Evolutionary conservation across 176 grass and related monocot genomes (phyloP), one percentile per base, ranked within the genome.

Genomic region (Chloris gayana): DNA sequence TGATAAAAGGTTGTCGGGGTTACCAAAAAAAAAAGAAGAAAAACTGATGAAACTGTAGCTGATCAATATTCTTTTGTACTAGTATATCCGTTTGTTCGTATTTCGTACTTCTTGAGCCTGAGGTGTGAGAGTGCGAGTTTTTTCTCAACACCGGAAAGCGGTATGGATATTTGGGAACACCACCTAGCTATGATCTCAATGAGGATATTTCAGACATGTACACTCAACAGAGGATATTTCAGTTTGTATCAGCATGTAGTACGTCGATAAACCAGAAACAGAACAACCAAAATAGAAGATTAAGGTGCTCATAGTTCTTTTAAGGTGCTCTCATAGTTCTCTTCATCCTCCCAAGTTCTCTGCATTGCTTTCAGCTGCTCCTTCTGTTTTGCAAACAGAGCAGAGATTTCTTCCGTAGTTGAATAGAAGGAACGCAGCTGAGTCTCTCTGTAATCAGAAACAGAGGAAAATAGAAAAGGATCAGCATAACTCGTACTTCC

Each of bases 301-400:
- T 17, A 53, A n/a, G n/a, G n/a, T n/a, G n/a, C 47, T 60, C 79
- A 61, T 72, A 44, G n/a, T n/a, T n/a, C n/a, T n/a, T n/a, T 77
- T 26, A 85, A 85, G 22, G 82, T 80, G 77, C 85, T 91, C 74
- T 91, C 96, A 38, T 95, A 88, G 76, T 99, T 90, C 73, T 99
- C 96, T 69, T 95, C 96, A 50, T 99, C 96, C 79, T 99, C 96
- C 80, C 95, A 86, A 82, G 96, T 91, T 81, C 74, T 95, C 78
- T 99, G 93, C 96, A 99, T 95, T 56, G 96, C 96, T 83, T 95
- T 99, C 60, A 99, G 87, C 69, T 99, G 96, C 76, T 99, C 96
- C 85, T 99, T 92, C 64, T 99, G 96, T 86, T 93, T 93, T 9
- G 82, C 76, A 86, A 95, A 95, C 73, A 99, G 75, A 78, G 93